These are phyloP conservation scores for Aspergillus sclerotioniger DNA, from an alignment of 495 filamentous ascomycete species.

Conservation along the genomic window DNA sequence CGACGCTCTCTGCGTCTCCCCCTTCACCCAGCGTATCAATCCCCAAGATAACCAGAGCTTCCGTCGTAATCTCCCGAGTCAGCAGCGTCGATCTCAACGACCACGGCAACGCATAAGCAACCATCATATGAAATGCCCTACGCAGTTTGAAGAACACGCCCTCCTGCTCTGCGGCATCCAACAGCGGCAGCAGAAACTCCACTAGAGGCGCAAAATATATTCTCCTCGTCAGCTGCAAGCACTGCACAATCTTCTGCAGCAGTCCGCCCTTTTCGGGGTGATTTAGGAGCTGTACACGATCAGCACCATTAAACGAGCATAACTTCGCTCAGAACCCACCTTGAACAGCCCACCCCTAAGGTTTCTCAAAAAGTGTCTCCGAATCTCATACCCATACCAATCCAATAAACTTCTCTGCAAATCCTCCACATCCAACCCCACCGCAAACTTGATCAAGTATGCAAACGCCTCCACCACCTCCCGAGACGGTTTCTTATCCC, in stretches of 20 bases:
- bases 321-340: conserved; percentile 28
- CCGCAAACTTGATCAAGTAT: conserved; percentile 36
- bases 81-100: conserved; percentile 50
- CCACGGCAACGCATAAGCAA: conserved; percentile 61
- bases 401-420: conserved; percentile 33
- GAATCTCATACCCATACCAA: conserved; percentile 55
- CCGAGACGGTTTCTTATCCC: conserved; percentile 30
- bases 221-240: conserved; percentile 41
- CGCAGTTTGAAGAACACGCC: conserved; percentile 49
- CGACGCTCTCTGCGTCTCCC: conserved; percentile 15
- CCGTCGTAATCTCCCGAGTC: conserved; percentile 48
- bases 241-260: conserved; percentile 39
- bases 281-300: conserved; percentile 30
- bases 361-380: conserved; percentile 49
- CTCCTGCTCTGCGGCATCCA: conserved; percentile 31
- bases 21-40: conserved; percentile 39
- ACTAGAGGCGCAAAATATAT: conserved; percentile 49
- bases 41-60: conserved; percentile 57
- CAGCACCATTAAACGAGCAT: conserved; percentile 4
- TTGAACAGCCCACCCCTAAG: conserved; percentile 35
- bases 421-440: conserved; percentile 7
- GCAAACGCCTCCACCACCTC: conserved; percentile 37
- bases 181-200: conserved; percentile 36
- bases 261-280: conserved; percentile 24
- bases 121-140: conserved; percentile 62